Percentiles rank a stretch among this genome's conserved stretches.
Evolutionary conservation across 768 basidiomycete species (phyloP).

Genomic region (Rhodotorula kratochvilovae): DNA sequence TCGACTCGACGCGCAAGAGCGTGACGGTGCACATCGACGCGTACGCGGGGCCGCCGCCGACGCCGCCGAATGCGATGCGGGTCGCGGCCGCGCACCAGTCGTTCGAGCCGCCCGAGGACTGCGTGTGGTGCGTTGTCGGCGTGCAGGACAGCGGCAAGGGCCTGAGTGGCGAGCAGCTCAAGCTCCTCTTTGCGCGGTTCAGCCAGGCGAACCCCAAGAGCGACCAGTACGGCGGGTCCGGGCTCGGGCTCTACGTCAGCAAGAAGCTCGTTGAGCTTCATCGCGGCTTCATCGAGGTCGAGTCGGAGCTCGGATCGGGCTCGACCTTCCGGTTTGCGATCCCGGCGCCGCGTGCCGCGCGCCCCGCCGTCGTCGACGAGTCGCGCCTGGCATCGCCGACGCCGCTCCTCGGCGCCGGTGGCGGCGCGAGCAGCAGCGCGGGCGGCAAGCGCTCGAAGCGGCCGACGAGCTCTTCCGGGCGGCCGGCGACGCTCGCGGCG

Average conservation of each 20-base stretch:
- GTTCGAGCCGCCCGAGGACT: neutral
- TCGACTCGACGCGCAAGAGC: neutral
- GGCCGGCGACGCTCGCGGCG: too few species aligned
- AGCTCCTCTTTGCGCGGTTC: conserved; percentile 24
- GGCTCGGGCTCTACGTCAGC: conserved; percentile 34
- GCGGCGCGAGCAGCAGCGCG: neutral
- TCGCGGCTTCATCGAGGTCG: conserved; percentile 30
- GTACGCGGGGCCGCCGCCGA: conserved; percentile 3
- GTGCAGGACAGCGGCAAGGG: conserved; percentile 27
- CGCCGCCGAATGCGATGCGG: neutral
- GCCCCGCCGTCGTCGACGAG: neutral
- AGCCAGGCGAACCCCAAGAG: conserved; percentile 22
- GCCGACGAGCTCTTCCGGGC: neutral
- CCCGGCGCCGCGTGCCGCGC: neutral
- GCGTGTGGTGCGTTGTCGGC: conserved; percentile 17
- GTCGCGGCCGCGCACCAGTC: neutral
- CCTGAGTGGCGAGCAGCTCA: conserved; percentile 17
- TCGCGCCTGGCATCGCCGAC: too few species aligned
- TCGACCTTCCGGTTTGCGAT: neutral
- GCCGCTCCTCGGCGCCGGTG: neutral
- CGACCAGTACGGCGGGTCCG: conserved; percentile 24
- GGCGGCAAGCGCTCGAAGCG: neutral
- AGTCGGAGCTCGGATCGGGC: neutral
- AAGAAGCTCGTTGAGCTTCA: conserved; percentile 37
- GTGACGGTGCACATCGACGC: conserved; percentile 30